Evolutionary conservation across 2,329 filamentous ascomycete species (phyloP).

Genomic region (Stagonosporopsis vannaccii): DNA sequence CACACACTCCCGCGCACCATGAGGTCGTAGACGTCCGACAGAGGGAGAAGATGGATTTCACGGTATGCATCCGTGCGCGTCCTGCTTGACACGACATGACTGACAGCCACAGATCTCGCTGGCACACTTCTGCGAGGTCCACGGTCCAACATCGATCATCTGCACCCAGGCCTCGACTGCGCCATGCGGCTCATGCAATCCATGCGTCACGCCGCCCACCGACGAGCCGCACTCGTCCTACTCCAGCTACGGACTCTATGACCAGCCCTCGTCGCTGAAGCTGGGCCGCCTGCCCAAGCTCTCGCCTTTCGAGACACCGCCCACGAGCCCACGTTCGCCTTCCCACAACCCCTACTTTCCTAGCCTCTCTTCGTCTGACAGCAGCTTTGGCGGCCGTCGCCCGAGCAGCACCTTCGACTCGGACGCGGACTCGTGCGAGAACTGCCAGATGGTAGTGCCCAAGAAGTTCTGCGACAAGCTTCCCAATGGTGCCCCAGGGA

Average conservation of each 20-base stretch:
- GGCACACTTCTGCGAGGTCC: constrained; percentile 68
- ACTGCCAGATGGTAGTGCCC: constrained; percentile 64
- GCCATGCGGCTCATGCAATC: constrained; percentile 61
- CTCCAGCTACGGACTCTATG: constrained; percentile 45
- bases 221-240: constrained; percentile 45
- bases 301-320: constrained; percentile 52
- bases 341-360: constrained; percentile 60
- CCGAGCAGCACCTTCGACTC: constrained; percentile 50
- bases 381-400: constrained; percentile 41
- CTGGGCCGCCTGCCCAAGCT: constrained; percentile 44
- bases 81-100: constrained; percentile 2
- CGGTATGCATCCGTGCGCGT: constrained; percentile 33
- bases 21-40: constrained; percentile 38
- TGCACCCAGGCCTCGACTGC: constrained; percentile 66
- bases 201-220: constrained; percentile 53
- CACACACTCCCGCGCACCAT: constrained; percentile 35
- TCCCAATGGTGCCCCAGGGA: constrained; percentile 61
- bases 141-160: constrained; percentile 68
- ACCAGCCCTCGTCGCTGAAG: constrained; percentile 42
- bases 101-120: constrained; percentile 61
- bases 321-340: constrained; percentile 50
- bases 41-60: constrained; percentile 50
- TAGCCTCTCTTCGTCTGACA: constrained; percentile 41
- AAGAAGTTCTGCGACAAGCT: constrained; percentile 62
- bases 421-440: constrained; percentile 63